phyloP scores from a whole-genome alignment of 352 stramenopile genomes.

The Phytopythium kandeliae region DNA sequence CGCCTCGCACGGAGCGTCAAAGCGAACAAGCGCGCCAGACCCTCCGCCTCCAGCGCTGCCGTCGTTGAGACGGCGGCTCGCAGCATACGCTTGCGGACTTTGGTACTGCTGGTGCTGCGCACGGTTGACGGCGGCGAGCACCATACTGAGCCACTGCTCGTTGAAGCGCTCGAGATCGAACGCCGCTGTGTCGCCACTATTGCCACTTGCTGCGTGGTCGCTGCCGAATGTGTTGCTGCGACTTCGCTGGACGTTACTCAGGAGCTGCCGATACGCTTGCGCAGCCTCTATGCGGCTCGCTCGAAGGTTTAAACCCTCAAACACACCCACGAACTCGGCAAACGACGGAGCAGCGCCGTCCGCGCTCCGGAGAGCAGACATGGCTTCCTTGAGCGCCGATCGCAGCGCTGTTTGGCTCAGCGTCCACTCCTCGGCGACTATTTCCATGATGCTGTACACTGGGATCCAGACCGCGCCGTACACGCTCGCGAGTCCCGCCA shows the following conservation, averaged over 20 bases:
- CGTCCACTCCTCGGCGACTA: slow-evolving; percentile 48
- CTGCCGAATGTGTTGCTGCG: not conserved
- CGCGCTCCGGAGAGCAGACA: slow-evolving; percentile 6
- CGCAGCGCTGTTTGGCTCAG: slow-evolving; percentile 17
- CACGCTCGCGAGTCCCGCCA: slow-evolving; percentile 37
- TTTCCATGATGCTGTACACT: slow-evolving; percentile 34
- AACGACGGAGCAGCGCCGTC: slow-evolving; percentile 11
- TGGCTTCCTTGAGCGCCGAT: slow-evolving; percentile 18
- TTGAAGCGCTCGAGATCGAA: slow-evolving; percentile 19
- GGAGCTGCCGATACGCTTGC: slow-evolving; percentile 27
- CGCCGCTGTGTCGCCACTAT: not conserved
- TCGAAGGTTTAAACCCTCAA: slow-evolving; percentile 22
- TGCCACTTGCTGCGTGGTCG: not conserved
- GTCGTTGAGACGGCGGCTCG: not conserved
- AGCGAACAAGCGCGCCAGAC: slow-evolving; percentile 18
- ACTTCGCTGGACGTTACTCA: slow-evolving; percentile 5
- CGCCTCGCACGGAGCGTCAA: slow-evolving; percentile 25
- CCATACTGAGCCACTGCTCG: slow-evolving; percentile 21
- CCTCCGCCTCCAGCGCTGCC: not conserved
- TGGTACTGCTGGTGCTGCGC: slow-evolving; percentile 31
- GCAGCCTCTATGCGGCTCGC: slow-evolving; percentile 23
- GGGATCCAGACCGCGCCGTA: slow-evolving; percentile 54
- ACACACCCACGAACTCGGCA: slow-evolving; percentile 21
- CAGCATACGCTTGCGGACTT: not conserved
- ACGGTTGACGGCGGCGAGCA: slow-evolving; percentile 28